phyloP scores from a whole-genome alignment of 139 green algal genomes.

The Astrephomene gubernaculifera region DNA sequence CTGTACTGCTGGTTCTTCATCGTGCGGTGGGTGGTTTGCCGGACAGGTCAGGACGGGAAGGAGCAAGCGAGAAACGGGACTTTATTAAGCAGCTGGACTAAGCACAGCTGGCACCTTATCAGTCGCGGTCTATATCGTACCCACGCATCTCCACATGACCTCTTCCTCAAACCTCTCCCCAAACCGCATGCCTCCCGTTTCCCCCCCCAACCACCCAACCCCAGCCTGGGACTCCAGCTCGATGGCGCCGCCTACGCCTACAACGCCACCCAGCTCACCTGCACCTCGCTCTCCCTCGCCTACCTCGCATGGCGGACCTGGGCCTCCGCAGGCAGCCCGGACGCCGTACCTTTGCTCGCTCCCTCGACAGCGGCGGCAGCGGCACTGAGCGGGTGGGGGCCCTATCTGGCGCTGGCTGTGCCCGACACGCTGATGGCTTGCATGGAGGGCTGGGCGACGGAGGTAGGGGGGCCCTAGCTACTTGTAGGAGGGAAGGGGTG shows the following conservation, averaged over 20 bases:
- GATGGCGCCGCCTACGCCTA: slow-evolving; percentile 54
- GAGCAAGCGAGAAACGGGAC: too few relatives aligned
- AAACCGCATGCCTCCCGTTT: too few relatives aligned
- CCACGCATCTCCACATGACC: too few relatives aligned
- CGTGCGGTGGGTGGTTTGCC: slow-evolving; percentile 34
- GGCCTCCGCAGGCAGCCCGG: background rate
- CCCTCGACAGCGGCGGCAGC: slow-evolving; percentile 9
- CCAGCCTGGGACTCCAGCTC: slow-evolving; percentile 35
- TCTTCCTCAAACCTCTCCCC: too few relatives aligned
- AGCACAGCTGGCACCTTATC: too few relatives aligned
- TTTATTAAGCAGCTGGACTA: too few relatives aligned
- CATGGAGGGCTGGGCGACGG: slow-evolving; percentile 54
- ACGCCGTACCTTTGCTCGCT: slow-evolving; percentile 28
- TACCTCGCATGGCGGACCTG: slow-evolving; percentile 35
- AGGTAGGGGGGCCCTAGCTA: too few relatives aligned
- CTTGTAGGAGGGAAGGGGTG: too few relatives aligned
- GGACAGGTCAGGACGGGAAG: too few relatives aligned
- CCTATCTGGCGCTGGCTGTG: slow-evolving; percentile 54
- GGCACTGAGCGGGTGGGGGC: slow-evolving; percentile 43
- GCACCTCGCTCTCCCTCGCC: slow-evolving; percentile 12
- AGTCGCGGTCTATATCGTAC: too few relatives aligned
- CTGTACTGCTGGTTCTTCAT: slow-evolving; percentile 44
- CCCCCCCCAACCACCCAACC: background rate
- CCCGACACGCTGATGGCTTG: slow-evolving; percentile 42
- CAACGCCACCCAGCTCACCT: slow-evolving; percentile 9